Percentiles rank a stretch among this genome's conserved stretches.
phyloP scores from a whole-genome alignment of 208 protist genomes.

The Trypanosoma vivax region DNA sequence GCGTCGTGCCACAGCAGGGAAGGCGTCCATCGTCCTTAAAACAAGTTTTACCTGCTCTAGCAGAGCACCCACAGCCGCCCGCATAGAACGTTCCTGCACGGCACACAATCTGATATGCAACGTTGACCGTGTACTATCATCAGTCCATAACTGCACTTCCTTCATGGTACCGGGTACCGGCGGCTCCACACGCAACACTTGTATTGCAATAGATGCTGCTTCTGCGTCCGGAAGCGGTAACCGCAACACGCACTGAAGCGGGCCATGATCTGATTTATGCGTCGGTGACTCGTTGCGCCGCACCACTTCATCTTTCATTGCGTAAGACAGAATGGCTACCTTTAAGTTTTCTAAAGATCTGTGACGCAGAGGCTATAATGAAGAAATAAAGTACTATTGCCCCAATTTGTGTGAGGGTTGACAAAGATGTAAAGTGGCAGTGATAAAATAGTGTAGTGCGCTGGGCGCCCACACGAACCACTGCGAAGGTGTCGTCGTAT shows the following conservation, averaged over 20 bases:
- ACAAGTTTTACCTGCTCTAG: constrained; percentile 50
- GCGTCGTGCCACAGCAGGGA: constrained; percentile 16
- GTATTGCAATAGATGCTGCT: constrained; percentile 29
- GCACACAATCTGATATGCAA: constrained; percentile 28
- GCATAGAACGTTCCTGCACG: constrained; percentile 24
- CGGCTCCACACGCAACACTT: constrained; percentile 35
- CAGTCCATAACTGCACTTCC: constrained; percentile 30
- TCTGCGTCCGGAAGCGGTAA: constrained; percentile 35
- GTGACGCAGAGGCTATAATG: no score
- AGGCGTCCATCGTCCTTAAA: constrained; percentile 40
- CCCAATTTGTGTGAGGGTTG: no score
- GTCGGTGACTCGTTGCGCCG: neutral
- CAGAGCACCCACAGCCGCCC: constrained; percentile 31
- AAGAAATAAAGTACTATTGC: no score
- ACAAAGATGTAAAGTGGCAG: no score
- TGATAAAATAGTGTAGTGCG: no score
- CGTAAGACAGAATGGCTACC: no score
- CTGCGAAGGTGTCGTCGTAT: no score
- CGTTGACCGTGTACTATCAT: constrained; percentile 34
- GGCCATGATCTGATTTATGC: neutral
- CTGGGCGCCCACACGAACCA: no score
- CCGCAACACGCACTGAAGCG: constrained; percentile 33
- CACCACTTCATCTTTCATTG: neutral
- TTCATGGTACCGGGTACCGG: constrained; percentile 25
- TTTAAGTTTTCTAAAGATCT: no score